These are phyloP conservation scores for Pterulicium gracile DNA, from an alignment of 1,284 basidiomycete species.

Conservation along the genomic window DNA sequence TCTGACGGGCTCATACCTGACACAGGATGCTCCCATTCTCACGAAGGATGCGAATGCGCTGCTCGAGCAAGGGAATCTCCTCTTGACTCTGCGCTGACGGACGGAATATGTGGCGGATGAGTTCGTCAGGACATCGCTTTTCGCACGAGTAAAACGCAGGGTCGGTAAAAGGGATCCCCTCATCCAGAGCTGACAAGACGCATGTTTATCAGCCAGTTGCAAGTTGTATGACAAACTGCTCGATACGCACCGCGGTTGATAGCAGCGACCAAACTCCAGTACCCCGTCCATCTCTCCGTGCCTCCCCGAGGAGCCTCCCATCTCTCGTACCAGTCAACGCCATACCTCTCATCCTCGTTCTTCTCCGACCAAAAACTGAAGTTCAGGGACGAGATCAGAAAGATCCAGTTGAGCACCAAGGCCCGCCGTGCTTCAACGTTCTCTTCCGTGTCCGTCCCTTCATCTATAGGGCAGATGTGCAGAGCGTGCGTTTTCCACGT, in stretches of 20 bases:
- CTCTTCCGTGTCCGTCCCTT: slow-evolving; percentile 39
- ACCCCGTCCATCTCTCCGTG: slow-evolving; percentile 54
- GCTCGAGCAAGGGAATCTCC: slow-evolving; percentile 49
- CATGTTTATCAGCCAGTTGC: neutral
- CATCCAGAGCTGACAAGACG: slow-evolving; percentile 39
- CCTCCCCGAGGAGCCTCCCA: slow-evolving; percentile 37
- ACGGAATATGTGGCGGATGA: slow-evolving; percentile 59
- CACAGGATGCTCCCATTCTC: slow-evolving; percentile 61
- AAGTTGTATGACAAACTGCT: slow-evolving; percentile 4
- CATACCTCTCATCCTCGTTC: slow-evolving; percentile 52
- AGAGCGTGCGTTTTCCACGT: slow-evolving; percentile 72
- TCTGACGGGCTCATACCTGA: slow-evolving; percentile 26
- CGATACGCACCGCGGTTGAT: slow-evolving; percentile 52
- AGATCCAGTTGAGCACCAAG: slow-evolving; percentile 68
- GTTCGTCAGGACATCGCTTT: slow-evolving; percentile 47
- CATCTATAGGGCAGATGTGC: slow-evolving; percentile 45
- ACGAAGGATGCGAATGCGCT: slow-evolving; percentile 64
- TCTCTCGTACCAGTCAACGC: slow-evolving; percentile 61
- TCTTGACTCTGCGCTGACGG: slow-evolving; percentile 46
- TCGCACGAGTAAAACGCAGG: slow-evolving; percentile 66
- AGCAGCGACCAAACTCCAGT: slow-evolving; percentile 74
- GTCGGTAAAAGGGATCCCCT: slow-evolving; percentile 62
- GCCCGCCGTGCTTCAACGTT: slow-evolving; percentile 40
- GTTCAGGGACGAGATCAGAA: slow-evolving; percentile 73
- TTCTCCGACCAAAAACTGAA: slow-evolving; percentile 80